Percentiles rank a stretch among this genome's conserved stretches.
These are phyloP conservation scores for Gypsophila paniculata DNA, from an alignment of 179 eudicot species.

Conservation along the genomic window DNA sequence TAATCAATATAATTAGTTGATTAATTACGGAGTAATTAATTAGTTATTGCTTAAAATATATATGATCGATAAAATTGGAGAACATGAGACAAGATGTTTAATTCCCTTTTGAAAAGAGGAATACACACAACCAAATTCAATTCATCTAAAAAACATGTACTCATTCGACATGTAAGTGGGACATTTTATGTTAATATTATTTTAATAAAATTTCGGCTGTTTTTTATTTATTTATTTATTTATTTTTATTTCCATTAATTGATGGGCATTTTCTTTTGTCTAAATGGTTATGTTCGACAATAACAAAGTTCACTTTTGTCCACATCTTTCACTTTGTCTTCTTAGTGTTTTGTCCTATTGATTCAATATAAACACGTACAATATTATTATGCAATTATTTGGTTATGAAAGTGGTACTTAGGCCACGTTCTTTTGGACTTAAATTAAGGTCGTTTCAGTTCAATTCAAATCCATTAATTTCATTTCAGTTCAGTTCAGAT, in stretches of 20 bases:
- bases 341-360: neutral
- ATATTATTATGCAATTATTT: too few relatives aligned
- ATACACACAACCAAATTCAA: conserved; percentile 10
- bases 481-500: too few relatives aligned
- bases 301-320: conserved; percentile 23
- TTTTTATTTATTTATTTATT: neutral
- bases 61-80: neutral
- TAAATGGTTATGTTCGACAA: neutral
- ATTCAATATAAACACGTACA: neutral
- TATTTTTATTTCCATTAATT: neutral
- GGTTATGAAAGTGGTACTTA: neutral
- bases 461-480: too few relatives aligned
- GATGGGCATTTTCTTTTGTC: conserved; percentile 12
- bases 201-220: neutral
- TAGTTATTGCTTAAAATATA: neutral
- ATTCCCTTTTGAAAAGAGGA: neutral
- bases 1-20: neutral
- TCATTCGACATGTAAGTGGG: conserved; percentile 21
- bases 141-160: conserved; percentile 1
- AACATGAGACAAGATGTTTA: neutral
- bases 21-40: too few relatives aligned
- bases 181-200: neutral
- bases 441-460: too few relatives aligned
- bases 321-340: neutral
- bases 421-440: too few relatives aligned